These are phyloP conservation scores for Musa acuminata DNA, from an alignment of 176 grass and related monocot genomes.

Conservation along the genomic window DNA sequence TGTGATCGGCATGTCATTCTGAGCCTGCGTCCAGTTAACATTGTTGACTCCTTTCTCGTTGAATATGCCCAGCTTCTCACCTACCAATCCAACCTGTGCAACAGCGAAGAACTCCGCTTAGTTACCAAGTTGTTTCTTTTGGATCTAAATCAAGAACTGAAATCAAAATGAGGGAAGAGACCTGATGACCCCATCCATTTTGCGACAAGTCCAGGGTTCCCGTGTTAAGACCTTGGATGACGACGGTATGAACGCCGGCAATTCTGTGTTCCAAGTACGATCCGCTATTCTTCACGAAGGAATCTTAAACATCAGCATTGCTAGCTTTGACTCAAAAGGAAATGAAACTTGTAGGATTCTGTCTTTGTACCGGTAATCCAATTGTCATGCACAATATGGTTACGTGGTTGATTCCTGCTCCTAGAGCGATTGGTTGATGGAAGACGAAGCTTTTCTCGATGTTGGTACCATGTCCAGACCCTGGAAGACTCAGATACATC, in stretches of 20 bases:
- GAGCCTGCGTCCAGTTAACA: constrained; percentile 40
- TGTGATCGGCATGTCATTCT: constrained; percentile 21
- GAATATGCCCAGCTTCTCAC: constrained; percentile 42
- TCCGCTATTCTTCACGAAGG: constrained; percentile 44
- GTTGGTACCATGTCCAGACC: constrained; percentile 52
- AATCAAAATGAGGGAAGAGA: not conserved
- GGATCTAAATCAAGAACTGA: too few species aligned
- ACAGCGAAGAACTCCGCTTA: too few species aligned
- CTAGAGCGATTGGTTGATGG: constrained; percentile 38
- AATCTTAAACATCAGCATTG: not conserved
- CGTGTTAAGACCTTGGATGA: constrained; percentile 62
- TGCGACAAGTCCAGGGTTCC: constrained; percentile 62
- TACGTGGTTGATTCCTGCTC: constrained; percentile 52
- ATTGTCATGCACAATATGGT: constrained; percentile 34
- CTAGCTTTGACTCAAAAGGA: not conserved
- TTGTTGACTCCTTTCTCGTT: constrained; percentile 29
- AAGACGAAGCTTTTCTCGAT: constrained; percentile 54
- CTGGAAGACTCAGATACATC: constrained; percentile 4
- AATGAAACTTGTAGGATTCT: not conserved
- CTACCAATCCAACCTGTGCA: constrained; percentile 32
- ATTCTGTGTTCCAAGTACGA: constrained; percentile 56
- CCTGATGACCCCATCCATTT: constrained; percentile 71
- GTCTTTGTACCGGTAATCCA: constrained; percentile 26
- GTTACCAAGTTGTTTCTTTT: too few species aligned
- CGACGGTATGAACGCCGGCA: constrained; percentile 37